A percentile compares a stretch with the other conserved stretches of the same genome.
These are phyloP conservation scores for Taiwanofungus camphoratus DNA, from an alignment of 1,284 basidiomycete species.

Conservation along the genomic window DNA sequence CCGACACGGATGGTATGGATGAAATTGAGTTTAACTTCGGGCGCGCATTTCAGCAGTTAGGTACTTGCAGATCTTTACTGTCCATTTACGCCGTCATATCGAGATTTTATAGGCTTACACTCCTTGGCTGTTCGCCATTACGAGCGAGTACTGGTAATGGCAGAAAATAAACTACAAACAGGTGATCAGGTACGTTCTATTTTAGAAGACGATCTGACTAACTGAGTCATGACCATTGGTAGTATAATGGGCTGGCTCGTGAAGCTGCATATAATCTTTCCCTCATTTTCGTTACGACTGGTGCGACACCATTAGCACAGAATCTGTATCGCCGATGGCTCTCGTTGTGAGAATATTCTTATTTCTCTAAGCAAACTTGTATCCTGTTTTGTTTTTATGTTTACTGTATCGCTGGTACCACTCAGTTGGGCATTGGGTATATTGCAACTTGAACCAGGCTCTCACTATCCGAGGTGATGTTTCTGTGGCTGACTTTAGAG, in stretches of 20 bases:
- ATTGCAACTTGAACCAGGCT: no score
- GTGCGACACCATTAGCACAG: conserved; percentile 63
- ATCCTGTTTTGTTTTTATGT: no score
- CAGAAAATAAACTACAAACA: conserved; percentile 32
- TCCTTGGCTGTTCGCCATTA: conserved; percentile 83
- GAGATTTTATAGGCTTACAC: conserved; percentile 52
- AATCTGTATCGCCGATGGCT: conserved; percentile 65
- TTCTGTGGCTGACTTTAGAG: no score
- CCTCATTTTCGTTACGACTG: conserved; percentile 74
- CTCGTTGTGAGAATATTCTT: conserved; percentile 50
- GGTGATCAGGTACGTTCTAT: conserved; percentile 24
- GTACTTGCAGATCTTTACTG: conserved; percentile 35
- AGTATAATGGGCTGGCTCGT: conserved; percentile 44
- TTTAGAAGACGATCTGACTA: neutral
- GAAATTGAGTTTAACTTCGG: conserved; percentile 94
- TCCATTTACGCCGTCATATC: neutral
- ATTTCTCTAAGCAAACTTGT: no score
- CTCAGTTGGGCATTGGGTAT: no score
- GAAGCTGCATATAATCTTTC: conserved; percentile 89
- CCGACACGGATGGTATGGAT: conserved; percentile 40
- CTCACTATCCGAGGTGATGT: no score
- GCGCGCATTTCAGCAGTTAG: conserved; percentile 85
- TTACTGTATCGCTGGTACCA: no score
- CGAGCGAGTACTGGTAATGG: conserved; percentile 62
- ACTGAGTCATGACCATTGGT: conserved; percentile 6